Evolutionary conservation across 345 rosid species (phyloP), one percentile per base, ranked within the genome.

Genomic region (Pistacia integerrima): DNA sequence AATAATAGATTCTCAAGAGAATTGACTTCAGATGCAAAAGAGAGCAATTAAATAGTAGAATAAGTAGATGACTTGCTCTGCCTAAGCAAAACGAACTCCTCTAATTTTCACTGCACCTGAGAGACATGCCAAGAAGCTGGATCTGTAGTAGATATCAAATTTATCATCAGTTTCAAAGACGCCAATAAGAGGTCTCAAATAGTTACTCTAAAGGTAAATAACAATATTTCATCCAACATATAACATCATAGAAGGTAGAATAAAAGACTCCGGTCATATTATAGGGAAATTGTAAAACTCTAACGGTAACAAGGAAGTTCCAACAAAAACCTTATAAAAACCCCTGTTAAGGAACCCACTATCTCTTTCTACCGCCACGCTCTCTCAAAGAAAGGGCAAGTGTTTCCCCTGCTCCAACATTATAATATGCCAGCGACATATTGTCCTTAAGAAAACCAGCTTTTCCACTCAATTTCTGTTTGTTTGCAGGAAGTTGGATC

Each of bases 281-380:
- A 62, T 22, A 61, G 76, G 41, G 28, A 49, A 73, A 73, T 48
- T 64, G 57, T 35, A 20, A 28, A 49, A 48, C 4, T 30, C 56
- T 44, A 22, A 46, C 17, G 16, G 8, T 30, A 13, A 18, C 13
- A 48, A 76, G 11, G 69, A 73, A 51, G 70, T 66, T 73, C 78
- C 48, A 73, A 58, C 30, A 60, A 59, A 60, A 80, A 78, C 83
- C 79, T 64, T 69, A 65, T 55, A 74, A 8, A 68, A 3, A 20
- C 11, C 38, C 56, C 56, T 2, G n/a, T 48, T 22, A 67, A 67
- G 36, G 33, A 51, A 33, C 51, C 74, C 64, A 51, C 80, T 80
- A 88, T 82, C 88, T 83, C 84, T 85, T 88, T 85, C 90, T 86
- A 67, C 92, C 92, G 77, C 92, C 92, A 64, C 92, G 90, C 78